Base-by-base conservation (phyloP, 306 rosid genomes). In the Cucurbita moschata region DNA sequence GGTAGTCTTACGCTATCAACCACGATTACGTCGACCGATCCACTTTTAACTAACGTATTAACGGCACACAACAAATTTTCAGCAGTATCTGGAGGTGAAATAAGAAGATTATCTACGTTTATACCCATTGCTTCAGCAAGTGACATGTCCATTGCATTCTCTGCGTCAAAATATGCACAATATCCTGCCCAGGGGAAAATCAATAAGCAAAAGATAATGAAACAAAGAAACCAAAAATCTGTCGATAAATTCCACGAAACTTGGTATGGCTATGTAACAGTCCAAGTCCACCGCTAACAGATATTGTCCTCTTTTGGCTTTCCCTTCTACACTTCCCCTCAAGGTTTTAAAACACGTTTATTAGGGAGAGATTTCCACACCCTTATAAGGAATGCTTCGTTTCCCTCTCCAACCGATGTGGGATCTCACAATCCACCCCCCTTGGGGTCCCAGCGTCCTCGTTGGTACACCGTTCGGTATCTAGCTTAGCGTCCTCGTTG, bases 141-240 rank as follows among this genome's bases (percentile, higher is more conserved):
- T 66, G 89, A 81, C 78, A 71, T 84, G 79, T 90, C 94, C 85
- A 90, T 67, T 16, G 90, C 93, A 86, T 90, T 85, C 82, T 93
- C 98, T 73, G 76, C 96, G 73, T 93, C 98, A 81, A 93, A 86
- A 87, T 83, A 88, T 65, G 94, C 97, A 81, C 98, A 93, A 80
- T 76, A 82, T 61, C 98, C 97, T 88, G 90, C 84, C 83, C 54
- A 77, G 66, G 79, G 71, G 46, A 35, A 78, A 71, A 13, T 44
- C 1, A 68, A 51, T 49, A 0, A 76, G 47, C 35, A 16, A 77
- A 64, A 16, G 11, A 21, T 19, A 53, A n/a, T 38, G 23, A 42
- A 49, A 54, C 78, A 21, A 72, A 42, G 51, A 59, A 61, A 79
- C 10, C 75, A 16, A 26, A 71, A 78, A 19, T 23, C 18, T 23